Evolutionary conservation across 352 stramenopile species (phyloP).

Genomic region (Phytophthora nicotianae): DNA sequence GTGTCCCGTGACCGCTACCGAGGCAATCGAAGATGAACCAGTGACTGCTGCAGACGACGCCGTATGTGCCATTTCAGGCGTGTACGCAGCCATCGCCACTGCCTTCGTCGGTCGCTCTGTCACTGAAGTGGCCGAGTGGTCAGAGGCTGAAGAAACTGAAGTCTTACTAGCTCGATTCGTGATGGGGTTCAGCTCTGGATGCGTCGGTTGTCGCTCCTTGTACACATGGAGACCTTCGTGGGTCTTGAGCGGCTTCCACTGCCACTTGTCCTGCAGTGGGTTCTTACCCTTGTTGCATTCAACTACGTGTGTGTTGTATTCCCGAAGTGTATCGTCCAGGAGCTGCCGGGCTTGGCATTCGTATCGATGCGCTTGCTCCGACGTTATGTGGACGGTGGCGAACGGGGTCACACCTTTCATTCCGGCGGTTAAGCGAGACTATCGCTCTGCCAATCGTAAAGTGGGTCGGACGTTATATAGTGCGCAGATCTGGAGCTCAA

Average conservation of each 20-base stretch:
- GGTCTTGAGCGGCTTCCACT: constrained; percentile 39
- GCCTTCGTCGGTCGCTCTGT: constrained; percentile 12
- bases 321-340: constrained; percentile 29
- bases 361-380: constrained; percentile 18
- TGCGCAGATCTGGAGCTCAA: not conserved
- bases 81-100: constrained; percentile 37
- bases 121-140: constrained; percentile 1
- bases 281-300: constrained; percentile 22
- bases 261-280: constrained; percentile 36
- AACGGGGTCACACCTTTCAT: constrained; percentile 35
- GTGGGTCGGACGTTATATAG: constrained; percentile 6
- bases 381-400: constrained; percentile 22
- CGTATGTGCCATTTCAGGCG: constrained; percentile 13
- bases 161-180: constrained; percentile 4
- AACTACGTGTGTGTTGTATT: constrained; percentile 20
- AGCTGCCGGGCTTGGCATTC: constrained; percentile 30
- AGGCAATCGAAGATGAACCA: constrained; percentile 16
- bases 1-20: constrained; percentile 33
- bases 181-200: constrained; percentile 15
- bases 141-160: constrained; percentile 10
- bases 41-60: constrained; percentile 12
- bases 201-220: constrained; percentile 38
- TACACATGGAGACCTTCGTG: constrained; percentile 34
- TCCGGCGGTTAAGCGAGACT: constrained; percentile 1
- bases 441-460: constrained; percentile 16